Evolutionary conservation across 2,329 filamentous ascomycete genomes (phyloP), one percentile per base, ranked within the genome.

Genomic region (Bipolaris victoriae): DNA sequence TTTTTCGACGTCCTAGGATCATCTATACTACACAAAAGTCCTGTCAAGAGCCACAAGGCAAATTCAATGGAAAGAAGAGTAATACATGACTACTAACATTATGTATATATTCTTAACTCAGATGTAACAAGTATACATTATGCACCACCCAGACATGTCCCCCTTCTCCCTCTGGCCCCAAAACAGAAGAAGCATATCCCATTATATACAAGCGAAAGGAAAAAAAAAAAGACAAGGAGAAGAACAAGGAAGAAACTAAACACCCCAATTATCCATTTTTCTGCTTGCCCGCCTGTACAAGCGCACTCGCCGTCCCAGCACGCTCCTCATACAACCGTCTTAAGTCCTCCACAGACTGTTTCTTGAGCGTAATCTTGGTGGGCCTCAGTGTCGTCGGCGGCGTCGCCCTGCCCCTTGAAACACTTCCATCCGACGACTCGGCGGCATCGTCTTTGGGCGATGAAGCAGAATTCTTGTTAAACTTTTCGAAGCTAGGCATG

Each of bases 301-400:
- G 59, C 29, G 62, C 69, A 55, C 66, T 68, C 40, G 72, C 79
- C 13, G 78, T 78, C 2, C 73, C 77, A 7, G 76, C 78, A 43
- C 80, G 66, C 63, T 82, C 80, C 63, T 83, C 81, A 57, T 82
- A 83, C 51, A 82, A 63, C 60, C 77, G 66, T 52, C 80, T 68
- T 58, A 83, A 60, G 66, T 82, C 79, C 44, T 82, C 80, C 4
- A 83, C 81, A 16, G 75, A 78, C 45, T 76, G 69, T 61, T 81
- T 80, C 61, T 77, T 77, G 40, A 81, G 41, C 40, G 79, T 77
- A 33, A 81, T 63, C 52, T 71, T 78, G n/a, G 61, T 63, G 3
- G 51, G 72, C 58, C 36, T 77, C 65, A 72, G 55, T 44, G 59
- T 58, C 11, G 40, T 24, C 59, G 36, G 76, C 65, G 72, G 55